Conservation (phyloP, 805 yeast species). For the Sungouiella blattae region DNA sequence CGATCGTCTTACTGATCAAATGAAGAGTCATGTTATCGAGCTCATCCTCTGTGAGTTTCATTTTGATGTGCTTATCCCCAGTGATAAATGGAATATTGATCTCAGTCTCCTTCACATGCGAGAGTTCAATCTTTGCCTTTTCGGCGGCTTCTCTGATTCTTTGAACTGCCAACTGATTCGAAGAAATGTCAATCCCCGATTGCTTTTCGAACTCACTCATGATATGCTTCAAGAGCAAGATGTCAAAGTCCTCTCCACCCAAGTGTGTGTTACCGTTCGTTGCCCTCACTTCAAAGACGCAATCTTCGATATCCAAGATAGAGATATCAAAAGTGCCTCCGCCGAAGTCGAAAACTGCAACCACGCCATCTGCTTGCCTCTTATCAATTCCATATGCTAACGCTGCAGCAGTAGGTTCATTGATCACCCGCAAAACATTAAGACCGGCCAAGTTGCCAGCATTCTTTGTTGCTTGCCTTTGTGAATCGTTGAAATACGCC, state of each 20-base stretch:
- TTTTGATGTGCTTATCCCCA: conserved; percentile 56
- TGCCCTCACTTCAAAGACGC: conserved; percentile 77
- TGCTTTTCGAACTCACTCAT: conserved; percentile 53
- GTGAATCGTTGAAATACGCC: conserved; percentile 79
- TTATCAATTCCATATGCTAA: conserved; percentile 91
- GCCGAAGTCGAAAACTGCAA: conserved; percentile 71
- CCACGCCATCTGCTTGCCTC: conserved; percentile 46
- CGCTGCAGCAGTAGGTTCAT: conserved; percentile 90
- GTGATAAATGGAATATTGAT: conserved; percentile 69
- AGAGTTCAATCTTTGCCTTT: conserved; percentile 68
- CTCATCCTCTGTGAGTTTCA: conserved; percentile 60
- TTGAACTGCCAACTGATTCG: conserved; percentile 59
- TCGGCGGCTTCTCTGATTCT: conserved; percentile 80
- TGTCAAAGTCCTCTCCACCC: conserved; percentile 86
- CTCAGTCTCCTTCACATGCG: conserved; percentile 58
- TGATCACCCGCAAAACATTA: conserved; percentile 69
- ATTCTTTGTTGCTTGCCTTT: conserved; percentile 78
- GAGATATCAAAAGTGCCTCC: conserved; percentile 87
- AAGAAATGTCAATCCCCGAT: conserved; percentile 48
- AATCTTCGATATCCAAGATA: conserved; percentile 71
- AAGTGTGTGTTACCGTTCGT: conserved; percentile 83
- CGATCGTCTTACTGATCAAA: conserved; percentile 63
- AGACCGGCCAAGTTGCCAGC: conserved; percentile 77
- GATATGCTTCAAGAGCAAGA: conserved; percentile 55
- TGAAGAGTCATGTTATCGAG: conserved; percentile 64